Percentiles rank a stretch among this genome's conserved stretches.
These are phyloP conservation scores for Fusarium burgessii DNA, from an alignment of 2,329 filamentous ascomycete species.

Conservation along the genomic window DNA sequence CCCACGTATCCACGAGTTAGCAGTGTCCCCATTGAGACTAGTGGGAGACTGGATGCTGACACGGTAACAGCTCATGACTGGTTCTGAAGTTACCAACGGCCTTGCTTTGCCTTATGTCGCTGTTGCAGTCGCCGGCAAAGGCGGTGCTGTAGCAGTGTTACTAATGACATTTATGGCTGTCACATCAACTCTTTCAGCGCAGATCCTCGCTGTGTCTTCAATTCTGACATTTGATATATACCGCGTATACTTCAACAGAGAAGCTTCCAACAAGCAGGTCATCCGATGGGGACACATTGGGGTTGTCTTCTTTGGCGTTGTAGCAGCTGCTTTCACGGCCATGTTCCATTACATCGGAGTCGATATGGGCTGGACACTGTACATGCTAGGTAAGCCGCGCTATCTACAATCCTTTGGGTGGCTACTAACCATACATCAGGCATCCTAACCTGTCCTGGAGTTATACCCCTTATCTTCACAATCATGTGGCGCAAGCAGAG, in stretches of 20 bases:
- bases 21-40: rapidly evolving
- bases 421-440: background rate
- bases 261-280: constrained; percentile 59
- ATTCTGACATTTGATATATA: constrained; percentile 68
- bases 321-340: background rate
- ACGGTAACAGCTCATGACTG: too few species aligned
- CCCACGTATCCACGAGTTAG: background rate
- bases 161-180: background rate
- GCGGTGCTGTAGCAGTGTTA: background rate
- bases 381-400: background rate
- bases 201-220: constrained; percentile 64
- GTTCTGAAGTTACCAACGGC: background rate
- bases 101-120: background rate
- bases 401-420: rapidly evolving
- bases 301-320: constrained; percentile 51
- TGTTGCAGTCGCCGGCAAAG: background rate
- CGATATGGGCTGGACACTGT: background rate
- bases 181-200: constrained; percentile 66
- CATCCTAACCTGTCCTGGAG: background rate
- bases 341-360: background rate
- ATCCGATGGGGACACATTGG: constrained; percentile 65
- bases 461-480: background rate
- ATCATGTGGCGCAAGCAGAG: background rate
- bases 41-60: rapidly evolving
- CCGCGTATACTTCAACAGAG: constrained; percentile 60